Percentiles rank a stretch among this genome's conserved stretches.
Evolutionary conservation across 23 red algal genomes (phyloP).

Genomic region (Gracilaria caudata): DNA sequence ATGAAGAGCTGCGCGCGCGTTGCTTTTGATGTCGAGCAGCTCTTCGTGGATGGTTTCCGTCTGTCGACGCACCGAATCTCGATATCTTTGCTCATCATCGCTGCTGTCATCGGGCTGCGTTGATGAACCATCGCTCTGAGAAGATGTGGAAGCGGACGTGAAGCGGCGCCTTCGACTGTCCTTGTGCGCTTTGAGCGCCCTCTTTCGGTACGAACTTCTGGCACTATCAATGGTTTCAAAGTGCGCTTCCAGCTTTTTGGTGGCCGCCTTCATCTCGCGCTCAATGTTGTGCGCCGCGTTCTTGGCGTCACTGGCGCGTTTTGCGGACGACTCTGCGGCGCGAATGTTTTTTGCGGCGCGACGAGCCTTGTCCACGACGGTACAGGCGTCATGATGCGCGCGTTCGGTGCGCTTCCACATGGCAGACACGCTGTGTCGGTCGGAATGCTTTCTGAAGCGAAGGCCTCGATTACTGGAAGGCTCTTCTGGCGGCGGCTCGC

Average conservation of each 20-base stretch:
- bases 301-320: neutral
- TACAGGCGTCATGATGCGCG: conserved; percentile 21
- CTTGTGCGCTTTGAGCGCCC: neutral
- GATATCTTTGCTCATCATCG: conserved; percentile 31
- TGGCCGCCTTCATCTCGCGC: conserved; percentile 30
- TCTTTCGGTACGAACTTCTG: conserved; percentile 17
- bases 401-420: conserved; percentile 30
- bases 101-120: conserved; percentile 16
- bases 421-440: conserved; percentile 18
- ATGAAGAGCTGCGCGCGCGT: conserved; percentile 10
- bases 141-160: conserved; percentile 28
- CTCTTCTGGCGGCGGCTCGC: neutral
- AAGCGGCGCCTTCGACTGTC: neutral
- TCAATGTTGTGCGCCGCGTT: conserved; percentile 10
- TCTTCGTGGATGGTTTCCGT: conserved; percentile 22
- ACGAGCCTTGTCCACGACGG: conserved; percentile 51
- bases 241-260: conserved; percentile 6
- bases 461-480: conserved; percentile 2
- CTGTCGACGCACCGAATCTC: neutral
- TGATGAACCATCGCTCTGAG: conserved; percentile 40
- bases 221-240: conserved; percentile 15
- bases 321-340: neutral
- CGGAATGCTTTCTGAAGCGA: conserved; percentile 26
- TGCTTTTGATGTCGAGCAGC: neutral
- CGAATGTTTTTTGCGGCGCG: conserved; percentile 30